Percentiles rank a stretch among this genome's conserved stretches.
Conservation (phyloP, 1,284 basidiomycete species). For the Apiotrichum gamsii region DNA sequence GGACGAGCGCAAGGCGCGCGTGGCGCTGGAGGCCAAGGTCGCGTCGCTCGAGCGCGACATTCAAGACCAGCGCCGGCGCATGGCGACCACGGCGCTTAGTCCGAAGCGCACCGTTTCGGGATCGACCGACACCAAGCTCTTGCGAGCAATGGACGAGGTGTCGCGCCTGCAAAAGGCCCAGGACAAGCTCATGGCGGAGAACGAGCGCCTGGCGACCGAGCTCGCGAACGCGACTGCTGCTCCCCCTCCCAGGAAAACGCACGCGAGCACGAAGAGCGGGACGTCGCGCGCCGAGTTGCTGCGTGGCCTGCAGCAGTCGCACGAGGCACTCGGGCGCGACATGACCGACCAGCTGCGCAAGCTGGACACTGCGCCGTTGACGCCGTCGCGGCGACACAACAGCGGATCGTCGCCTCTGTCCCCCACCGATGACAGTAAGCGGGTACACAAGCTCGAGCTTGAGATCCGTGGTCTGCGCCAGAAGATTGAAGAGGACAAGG, state of each 20-base stretch:
- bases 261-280: not conserved
- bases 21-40: constrained; percentile 29
- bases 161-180: constrained; percentile 25
- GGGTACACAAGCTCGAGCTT: constrained; percentile 17
- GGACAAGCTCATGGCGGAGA: constrained; percentile 23
- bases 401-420: not conserved
- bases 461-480: constrained; percentile 30
- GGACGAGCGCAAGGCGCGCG: constrained; percentile 32
- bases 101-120: constrained; percentile 13
- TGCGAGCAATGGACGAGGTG: constrained; percentile 29
- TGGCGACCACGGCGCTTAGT: constrained; percentile 22
- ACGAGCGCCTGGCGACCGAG: constrained; percentile 26
- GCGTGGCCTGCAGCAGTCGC: constrained; percentile 38
- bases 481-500: constrained; percentile 34
- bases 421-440: not conserved
- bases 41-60: constrained; percentile 38
- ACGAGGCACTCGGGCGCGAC: constrained; percentile 40
- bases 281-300: constrained; percentile 33
- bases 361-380: constrained; percentile 20
- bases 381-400: constrained; percentile 25
- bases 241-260: no score
- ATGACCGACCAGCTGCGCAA: constrained; percentile 41
- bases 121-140: constrained; percentile 20
- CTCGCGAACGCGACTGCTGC: not conserved
- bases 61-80: constrained; percentile 32